Evolutionary conservation across 306 rosid species (phyloP).

Genomic region (Coriaria nepalensis): DNA sequence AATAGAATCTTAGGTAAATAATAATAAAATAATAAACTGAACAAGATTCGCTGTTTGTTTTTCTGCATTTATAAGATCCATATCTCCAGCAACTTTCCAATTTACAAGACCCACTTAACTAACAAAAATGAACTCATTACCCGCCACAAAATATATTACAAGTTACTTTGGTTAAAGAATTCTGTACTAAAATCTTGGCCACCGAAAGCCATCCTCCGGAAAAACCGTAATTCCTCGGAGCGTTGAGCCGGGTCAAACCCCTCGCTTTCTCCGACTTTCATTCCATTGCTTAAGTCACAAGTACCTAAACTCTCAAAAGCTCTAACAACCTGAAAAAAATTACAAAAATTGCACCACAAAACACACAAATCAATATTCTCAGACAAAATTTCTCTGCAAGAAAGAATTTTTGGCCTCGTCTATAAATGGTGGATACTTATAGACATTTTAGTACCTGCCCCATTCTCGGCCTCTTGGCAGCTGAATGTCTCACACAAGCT

Average conservation of each 20-base stretch:
- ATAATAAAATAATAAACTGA: no score
- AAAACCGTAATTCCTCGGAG: conserved; percentile 54
- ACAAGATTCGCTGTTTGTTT: no score
- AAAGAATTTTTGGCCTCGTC: conserved; percentile 2
- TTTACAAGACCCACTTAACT: no score
- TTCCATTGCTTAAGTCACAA: conserved; percentile 71
- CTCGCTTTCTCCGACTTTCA: conserved; percentile 75
- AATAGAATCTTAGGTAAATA: no score
- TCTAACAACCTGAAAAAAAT: conserved; percentile 57
- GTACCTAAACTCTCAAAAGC: conserved; percentile 58
- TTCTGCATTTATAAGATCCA: no score
- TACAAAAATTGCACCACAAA: background rate
- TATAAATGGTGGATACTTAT: no score
- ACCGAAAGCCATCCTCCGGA: conserved; percentile 72
- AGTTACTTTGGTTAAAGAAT: conserved; percentile 38
- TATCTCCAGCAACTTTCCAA: no score
- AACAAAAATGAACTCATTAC: no score
- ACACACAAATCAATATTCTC: no score
- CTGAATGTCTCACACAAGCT: conserved; percentile 72
- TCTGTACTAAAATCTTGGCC: conserved; percentile 60
- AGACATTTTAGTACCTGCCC: conserved; percentile 56
- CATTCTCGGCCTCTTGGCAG: conserved; percentile 78
- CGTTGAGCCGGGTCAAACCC: conserved; percentile 51
- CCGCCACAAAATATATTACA: no score
- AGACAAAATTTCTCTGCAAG: no score